Conservation (phyloP, 371 early-diverging fungal species). For the Haplosporangium sp. region DNA sequence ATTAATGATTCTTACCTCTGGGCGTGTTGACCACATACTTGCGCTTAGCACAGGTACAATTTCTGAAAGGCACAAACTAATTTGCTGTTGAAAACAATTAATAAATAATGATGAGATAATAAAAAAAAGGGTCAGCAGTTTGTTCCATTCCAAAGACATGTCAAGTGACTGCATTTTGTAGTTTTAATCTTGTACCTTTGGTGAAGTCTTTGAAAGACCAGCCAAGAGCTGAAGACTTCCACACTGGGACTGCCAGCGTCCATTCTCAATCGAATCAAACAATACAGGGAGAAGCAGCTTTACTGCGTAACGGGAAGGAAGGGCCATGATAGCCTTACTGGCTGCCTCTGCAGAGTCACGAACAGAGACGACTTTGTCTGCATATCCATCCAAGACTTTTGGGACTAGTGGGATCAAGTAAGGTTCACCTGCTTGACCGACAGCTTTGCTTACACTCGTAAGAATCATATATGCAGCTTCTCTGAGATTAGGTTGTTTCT, state of each 20-base stretch:
- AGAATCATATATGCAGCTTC: constrained; percentile 67
- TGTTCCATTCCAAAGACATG: constrained; percentile 1
- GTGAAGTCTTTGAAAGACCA: constrained; percentile 57
- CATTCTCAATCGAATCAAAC: constrained; percentile 63
- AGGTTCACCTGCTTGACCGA: constrained; percentile 66
- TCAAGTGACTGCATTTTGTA: neutral
- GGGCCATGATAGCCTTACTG: constrained; percentile 58
- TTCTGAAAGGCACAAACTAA: constrained; percentile 66
- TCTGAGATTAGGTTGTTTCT: constrained; percentile 63
- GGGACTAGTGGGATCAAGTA: constrained; percentile 63
- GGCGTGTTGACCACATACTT: constrained; percentile 79
- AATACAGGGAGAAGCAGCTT: constrained; percentile 62
- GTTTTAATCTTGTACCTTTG: constrained; percentile 31
- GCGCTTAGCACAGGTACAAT: constrained; percentile 81
- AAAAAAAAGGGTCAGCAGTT: neutral
- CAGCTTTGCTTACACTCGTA: constrained; percentile 55
- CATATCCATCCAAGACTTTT: constrained; percentile 59
- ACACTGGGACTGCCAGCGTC: constrained; percentile 71
- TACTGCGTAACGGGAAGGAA: constrained; percentile 59
- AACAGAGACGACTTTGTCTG: constrained; percentile 67
- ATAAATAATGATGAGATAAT: neutral
- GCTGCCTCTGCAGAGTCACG: constrained; percentile 67
- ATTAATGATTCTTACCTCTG: constrained; percentile 32
- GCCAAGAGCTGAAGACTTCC: constrained; percentile 61
- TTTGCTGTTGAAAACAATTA: constrained; percentile 29